Evolutionary conservation across 805 yeast genomes (phyloP).

Genomic region (Millerozyma acaciae): DNA sequence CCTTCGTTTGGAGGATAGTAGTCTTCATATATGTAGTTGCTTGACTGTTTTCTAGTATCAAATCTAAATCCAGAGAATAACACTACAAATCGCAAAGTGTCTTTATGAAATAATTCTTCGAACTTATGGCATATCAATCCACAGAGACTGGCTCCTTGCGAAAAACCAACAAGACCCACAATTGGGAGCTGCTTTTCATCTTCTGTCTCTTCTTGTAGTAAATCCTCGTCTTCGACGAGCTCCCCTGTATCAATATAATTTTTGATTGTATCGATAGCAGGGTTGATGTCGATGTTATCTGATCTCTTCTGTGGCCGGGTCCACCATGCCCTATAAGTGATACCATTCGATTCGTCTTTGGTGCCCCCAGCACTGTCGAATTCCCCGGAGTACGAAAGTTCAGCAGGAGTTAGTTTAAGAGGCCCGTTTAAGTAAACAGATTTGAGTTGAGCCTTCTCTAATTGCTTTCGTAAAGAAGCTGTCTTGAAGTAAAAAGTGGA

Average conservation of each 20-base stretch:
- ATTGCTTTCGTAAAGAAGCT: conserved; percentile 77
- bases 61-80: conserved; percentile 63
- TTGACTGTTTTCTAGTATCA: conserved; percentile 22
- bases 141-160: conserved; percentile 91
- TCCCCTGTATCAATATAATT: conserved; percentile 58
- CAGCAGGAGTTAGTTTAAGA: conserved; percentile 55
- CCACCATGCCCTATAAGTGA: conserved; percentile 72
- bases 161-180: conserved; percentile 85
- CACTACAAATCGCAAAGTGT: conserved; percentile 62
- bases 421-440: conserved; percentile 82
- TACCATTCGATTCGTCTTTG: conserved; percentile 29
- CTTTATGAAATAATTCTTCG: conserved; percentile 45
- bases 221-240: conserved; percentile 26
- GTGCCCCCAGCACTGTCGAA: conserved; percentile 49
- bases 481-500: conserved; percentile 82
- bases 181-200: conserved; percentile 50
- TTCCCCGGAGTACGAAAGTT: conserved; percentile 51
- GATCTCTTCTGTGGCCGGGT: conserved; percentile 42
- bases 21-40: conserved; percentile 21
- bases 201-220: conserved; percentile 16
- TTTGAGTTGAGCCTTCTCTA: conserved; percentile 63
- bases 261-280: conserved; percentile 46
- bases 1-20: conserved; percentile 23
- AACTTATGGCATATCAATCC: conserved; percentile 64
- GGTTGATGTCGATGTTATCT: conserved; percentile 46